Evolutionary conservation across 306 rosid genomes (phyloP), one percentile per base, ranked within the genome.

Genomic region (Trichosanthes truncata): DNA sequence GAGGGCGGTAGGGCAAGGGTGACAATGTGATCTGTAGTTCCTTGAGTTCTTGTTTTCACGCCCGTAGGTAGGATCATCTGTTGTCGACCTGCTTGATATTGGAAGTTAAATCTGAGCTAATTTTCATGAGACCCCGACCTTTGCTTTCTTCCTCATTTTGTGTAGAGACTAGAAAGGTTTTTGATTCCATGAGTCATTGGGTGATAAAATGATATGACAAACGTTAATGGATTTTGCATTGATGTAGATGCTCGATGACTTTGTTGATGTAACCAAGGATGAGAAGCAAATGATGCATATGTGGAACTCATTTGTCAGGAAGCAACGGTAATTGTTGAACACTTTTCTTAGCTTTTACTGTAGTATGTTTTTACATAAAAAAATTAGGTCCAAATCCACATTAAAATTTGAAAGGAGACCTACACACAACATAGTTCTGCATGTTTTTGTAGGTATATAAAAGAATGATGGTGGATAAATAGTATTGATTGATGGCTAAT

Each of bases 221-320:
- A 71, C 14, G 14, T 17, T 31, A 53, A 53, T 53, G 49, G 49
- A 55, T 36, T 56, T 77, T 77, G 14, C 35, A 9, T 25, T 38
- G 38, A 57, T 82, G 87, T 90, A 95, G 99, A 88, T 80, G 97
- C 87, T 91, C 49, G 90, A 84, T 89, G 82, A 93, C 83, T 91
- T 85, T 76, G 90, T 87, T 71, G 90, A 85, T 59, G 85, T 86
- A 52, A 78, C 90, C 13, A 79, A 84, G 65, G 85, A 84, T 41
- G 89, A 87, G 89, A 93, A 91, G 90, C 83, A 80, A 73, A 84
- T 95, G 85, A 78, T 90, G 89, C 83, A 80, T 49, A 88, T 93
- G 94, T 95, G 99, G 97, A 90, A 87, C 81, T 80, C 89, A 20
- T 95, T 95, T 40, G 82, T 85, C 63, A 84, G 91, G 84, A 91